These are phyloP conservation scores for Daldinia grandis DNA, from an alignment of 495 filamentous ascomycete genomes.

Conservation along the genomic window DNA sequence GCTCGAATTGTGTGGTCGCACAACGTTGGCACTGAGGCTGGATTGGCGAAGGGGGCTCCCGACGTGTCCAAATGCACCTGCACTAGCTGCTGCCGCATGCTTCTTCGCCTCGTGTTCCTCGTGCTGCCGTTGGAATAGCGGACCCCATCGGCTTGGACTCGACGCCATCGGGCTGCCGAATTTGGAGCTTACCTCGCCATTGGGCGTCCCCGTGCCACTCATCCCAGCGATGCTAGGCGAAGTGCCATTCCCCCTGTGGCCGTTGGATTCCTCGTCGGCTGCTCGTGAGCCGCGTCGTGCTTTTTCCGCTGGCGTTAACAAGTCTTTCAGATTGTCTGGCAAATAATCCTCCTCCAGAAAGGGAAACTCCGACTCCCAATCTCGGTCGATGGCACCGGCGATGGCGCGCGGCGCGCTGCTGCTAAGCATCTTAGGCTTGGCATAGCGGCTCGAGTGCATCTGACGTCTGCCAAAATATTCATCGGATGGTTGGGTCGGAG, in stretches of 20 bases:
- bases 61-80: constrained; percentile 80
- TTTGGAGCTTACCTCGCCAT: constrained; percentile 66
- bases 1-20: constrained; percentile 48
- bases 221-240: constrained; percentile 44
- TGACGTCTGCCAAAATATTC: constrained; percentile 74
- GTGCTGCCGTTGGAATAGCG: constrained; percentile 78
- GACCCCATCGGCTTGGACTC: constrained; percentile 87
- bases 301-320: constrained; percentile 90
- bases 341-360: constrained; percentile 90
- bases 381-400: constrained; percentile 65
- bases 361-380: constrained; percentile 85
- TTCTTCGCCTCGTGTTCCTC: constrained; percentile 74
- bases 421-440: constrained; percentile 79
- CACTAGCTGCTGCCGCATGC: constrained; percentile 53
- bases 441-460: constrained; percentile 84
- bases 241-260: constrained; percentile 53
- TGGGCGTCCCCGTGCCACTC: constrained; percentile 55
- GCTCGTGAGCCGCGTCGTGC: constrained; percentile 80
- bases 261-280: constrained; percentile 61
- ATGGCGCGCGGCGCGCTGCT: constrained; percentile 73
- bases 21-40: constrained; percentile 72
- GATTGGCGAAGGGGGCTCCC: constrained; percentile 95
- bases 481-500: constrained; percentile 69
- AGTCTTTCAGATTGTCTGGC: constrained; percentile 84
- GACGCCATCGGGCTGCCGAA: constrained; percentile 80